Evolutionary conservation across 2,329 filamentous ascomycete genomes (phyloP), one percentile per base, ranked within the genome.

Genomic region (Epichloe sylvatica): DNA sequence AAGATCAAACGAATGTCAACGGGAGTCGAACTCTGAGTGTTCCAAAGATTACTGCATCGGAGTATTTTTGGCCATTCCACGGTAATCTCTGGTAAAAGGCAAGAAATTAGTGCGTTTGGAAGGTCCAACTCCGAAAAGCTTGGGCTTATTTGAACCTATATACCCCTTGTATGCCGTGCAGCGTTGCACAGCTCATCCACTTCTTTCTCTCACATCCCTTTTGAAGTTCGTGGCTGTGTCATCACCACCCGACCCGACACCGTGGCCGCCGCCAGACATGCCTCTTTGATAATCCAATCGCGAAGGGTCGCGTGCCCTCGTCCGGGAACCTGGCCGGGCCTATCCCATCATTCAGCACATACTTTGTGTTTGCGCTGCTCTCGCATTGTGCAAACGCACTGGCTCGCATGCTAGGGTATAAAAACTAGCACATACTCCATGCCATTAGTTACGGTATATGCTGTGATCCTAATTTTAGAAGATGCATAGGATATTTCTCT

Each of bases 41-140:
- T 53, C 51, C 51, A 53, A 53, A 53, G 51, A 53, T 53, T 53
- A 1, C 9, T 35, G 21, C 19, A 53, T 25, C 35, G 49, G 51
- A 53, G 51, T 53, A 6, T 46, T 1, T 49, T 53, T 53, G 51
- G 51, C 51, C 49, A 51, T 53, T 53, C 51, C 51, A 53, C 51
- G 51, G 51, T 51, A 53, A 53, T 53, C 51, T 53, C 51, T 53
- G 51, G 51, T 53, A 53, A 53, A 53, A 53, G 51, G 51, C 51
- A 53, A 53, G 51, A 53, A 51, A 53, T 53, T 53, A 51, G 49
- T 53, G 6, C 51, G 51, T 43, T 45, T 53, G 51, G 51, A 53
- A 53, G 51, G 51, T 53, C 51, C 49, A 53, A 53, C 51, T 53
- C 51, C 51, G 11, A 25, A 0, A 36, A 1, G 17, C 0, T 25